Conservation (phyloP, 805 yeast species). For the Candida parachauliodes region DNA sequence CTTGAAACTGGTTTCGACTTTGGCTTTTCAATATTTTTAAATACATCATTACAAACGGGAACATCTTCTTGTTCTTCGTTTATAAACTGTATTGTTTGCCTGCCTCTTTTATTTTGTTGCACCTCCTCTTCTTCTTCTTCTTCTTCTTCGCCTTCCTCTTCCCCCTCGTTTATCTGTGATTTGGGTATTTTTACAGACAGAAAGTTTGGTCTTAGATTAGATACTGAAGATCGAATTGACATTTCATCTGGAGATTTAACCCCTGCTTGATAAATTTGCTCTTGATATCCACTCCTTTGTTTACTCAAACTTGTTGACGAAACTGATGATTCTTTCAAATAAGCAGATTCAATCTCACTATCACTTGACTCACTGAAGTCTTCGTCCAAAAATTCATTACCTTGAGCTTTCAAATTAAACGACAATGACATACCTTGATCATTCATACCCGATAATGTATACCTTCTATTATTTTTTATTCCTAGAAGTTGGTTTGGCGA, state of each 20-base stretch:
- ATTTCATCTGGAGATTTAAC: slow-evolving; percentile 21
- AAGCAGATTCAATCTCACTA: slow-evolving; percentile 8
- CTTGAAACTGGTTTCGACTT: slow-evolving; percentile 2
- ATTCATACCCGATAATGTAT: slow-evolving; percentile 63
- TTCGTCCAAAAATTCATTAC: slow-evolving; percentile 22
- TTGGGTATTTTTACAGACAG: slow-evolving; percentile 71
- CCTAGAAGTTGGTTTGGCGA: slow-evolving; percentile 15
- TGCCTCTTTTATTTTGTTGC: slow-evolving; percentile 36
- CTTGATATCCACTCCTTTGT: background rate
- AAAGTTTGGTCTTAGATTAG: slow-evolving; percentile 55
- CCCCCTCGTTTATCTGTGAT: slow-evolving; percentile 64
- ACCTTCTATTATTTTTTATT: slow-evolving; percentile 32
- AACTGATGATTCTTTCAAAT: background rate
- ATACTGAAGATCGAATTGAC: slow-evolving; percentile 30
- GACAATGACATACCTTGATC: slow-evolving; percentile 66
- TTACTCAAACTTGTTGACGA: slow-evolving; percentile 2
- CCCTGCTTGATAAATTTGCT: background rate
- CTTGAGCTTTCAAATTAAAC: slow-evolving; percentile 65
- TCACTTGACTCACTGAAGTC: slow-evolving; percentile 16
- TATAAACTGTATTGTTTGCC: slow-evolving; percentile 61
- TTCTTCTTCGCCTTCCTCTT: slow-evolving; percentile 41
- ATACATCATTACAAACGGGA: slow-evolving; percentile 8
- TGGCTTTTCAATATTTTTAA: background rate
- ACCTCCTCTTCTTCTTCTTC: slow-evolving; percentile 11
- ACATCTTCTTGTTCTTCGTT: slow-evolving; percentile 34